Conservation (phyloP, 2,329 filamentous ascomycete species). For the Beauveria rudraprayagi region DNA sequence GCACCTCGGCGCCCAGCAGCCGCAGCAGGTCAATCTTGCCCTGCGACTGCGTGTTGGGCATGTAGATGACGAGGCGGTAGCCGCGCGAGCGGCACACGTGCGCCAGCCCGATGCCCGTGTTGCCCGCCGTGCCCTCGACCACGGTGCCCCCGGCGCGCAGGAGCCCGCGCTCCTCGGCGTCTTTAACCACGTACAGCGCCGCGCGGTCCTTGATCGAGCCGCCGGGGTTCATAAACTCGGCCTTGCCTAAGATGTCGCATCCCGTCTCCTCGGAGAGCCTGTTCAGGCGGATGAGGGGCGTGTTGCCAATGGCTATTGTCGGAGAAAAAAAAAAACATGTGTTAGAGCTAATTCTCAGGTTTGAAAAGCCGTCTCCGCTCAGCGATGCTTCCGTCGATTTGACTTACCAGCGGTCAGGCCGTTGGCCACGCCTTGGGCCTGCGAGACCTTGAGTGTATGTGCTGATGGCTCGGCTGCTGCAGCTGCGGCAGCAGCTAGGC, state of each 20-base stretch:
- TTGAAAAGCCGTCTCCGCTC: neutral
- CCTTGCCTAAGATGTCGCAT: constrained; percentile 91
- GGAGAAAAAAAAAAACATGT: neutral
- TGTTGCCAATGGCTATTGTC: constrained; percentile 82
- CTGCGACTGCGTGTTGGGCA: constrained; percentile 97
- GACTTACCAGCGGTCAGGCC: constrained; percentile 71
- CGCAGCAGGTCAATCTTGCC: constrained; percentile 93
- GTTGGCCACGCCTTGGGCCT: constrained; percentile 69
- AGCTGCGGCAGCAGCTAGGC: constrained; percentile 43
- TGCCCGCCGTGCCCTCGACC: constrained; percentile 93
- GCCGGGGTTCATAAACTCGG: constrained; percentile 97
- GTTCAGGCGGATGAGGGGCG: constrained; percentile 85
- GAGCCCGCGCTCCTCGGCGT: constrained; percentile 83
- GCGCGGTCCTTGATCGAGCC: constrained; percentile 95
- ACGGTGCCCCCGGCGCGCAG: constrained; percentile 84
- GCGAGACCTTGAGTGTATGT: constrained; percentile 65
- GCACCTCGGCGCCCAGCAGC: constrained; percentile 86
- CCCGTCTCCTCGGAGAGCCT: constrained; percentile 82
- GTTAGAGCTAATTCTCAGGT: neutral
- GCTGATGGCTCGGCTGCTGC: constrained; percentile 40
- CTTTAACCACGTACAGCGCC: constrained; percentile 84
- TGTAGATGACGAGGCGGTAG: constrained; percentile 96
- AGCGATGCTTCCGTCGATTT: no score
- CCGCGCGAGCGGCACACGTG: constrained; percentile 90
- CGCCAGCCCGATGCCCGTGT: constrained; percentile 94